Percentiles rank a stretch among this genome's conserved stretches.
Evolutionary conservation across 2,329 filamentous ascomycete species (phyloP).

Genomic region (Trichoderma koningii): DNA sequence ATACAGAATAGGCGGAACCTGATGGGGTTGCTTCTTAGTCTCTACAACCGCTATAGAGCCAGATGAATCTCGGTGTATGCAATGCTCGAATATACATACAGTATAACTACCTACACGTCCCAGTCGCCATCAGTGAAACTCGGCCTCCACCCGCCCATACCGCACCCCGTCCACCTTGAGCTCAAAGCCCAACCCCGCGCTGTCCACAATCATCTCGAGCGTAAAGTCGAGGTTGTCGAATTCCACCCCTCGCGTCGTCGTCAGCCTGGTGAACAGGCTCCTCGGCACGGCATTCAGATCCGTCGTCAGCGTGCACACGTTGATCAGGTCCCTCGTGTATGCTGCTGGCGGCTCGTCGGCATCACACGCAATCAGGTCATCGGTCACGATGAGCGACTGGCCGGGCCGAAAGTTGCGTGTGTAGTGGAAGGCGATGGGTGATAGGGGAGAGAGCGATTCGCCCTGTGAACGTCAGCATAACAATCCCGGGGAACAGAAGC

Average conservation of each 20-base stretch:
- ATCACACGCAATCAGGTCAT: conserved; percentile 77
- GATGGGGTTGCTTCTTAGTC: too few species aligned
- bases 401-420: conserved; percentile 80
- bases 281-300: conserved; percentile 75
- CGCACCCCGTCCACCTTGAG: conserved; percentile 75
- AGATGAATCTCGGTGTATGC: neutral
- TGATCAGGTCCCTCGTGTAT: conserved; percentile 63
- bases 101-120: neutral
- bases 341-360: conserved; percentile 65
- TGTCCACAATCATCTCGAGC: conserved; percentile 80
- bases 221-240: conserved; percentile 83
- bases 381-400: conserved; percentile 75
- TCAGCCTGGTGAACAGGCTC: conserved; percentile 71
- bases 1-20: too few species aligned
- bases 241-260: conserved; percentile 76
- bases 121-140: conserved; percentile 61
- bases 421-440: conserved; percentile 80
- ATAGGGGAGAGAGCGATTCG: conserved; percentile 71
- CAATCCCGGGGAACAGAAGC: too few species aligned
- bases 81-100: neutral
- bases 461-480: conserved; percentile 50
- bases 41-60: too few species aligned
- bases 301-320: conserved; percentile 79
- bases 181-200: conserved; percentile 74
- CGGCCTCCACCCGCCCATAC: conserved; percentile 75